A percentile compares a stretch with the other conserved stretches of the same genome.
These are phyloP conservation scores for Penicillium sp. DNA, from an alignment of 2,329 filamentous ascomycete species.

Conservation along the genomic window DNA sequence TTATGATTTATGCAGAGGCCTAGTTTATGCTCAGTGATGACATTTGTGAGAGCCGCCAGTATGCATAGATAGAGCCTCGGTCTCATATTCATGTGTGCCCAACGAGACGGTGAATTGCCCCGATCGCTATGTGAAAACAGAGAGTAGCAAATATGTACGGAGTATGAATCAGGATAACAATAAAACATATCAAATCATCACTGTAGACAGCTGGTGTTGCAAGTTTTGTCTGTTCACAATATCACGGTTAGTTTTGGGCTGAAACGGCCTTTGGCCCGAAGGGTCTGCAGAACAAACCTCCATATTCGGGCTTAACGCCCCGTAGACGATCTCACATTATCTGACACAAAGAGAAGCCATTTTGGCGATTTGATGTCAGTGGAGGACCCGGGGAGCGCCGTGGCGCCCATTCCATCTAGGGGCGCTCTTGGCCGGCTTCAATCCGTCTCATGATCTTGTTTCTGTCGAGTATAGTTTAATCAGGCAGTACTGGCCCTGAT, in stretches of 20 bases:
- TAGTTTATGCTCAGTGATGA: too few relatives aligned
- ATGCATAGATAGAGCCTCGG: not conserved
- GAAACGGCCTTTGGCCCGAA: conserved; percentile 18
- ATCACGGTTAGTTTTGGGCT: conserved; percentile 8
- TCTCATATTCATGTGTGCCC: not conserved
- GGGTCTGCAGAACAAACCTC: conserved; percentile 1
- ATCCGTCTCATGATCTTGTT: conserved; percentile 9
- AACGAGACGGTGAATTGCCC: not conserved
- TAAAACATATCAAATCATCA: not conserved
- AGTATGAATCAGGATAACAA: not conserved
- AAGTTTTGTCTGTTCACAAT: conserved; percentile 8
- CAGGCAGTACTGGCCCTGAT: not conserved
- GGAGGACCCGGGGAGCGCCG: not conserved
- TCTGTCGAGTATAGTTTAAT: not conserved
- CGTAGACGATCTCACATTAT: not conserved
- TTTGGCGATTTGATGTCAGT: conserved; percentile 2
- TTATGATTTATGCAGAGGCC: too few relatives aligned
- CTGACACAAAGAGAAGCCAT: not conserved
- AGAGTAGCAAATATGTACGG: not conserved
- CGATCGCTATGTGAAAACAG: not conserved
- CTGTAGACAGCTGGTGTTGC: conserved; percentile 1
- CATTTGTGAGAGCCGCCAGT: too few relatives aligned
- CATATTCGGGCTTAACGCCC: conserved; percentile 2
- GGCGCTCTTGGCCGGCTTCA: conserved; percentile 6
- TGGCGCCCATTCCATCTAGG: conserved; percentile 3